Evolutionary conservation across 257 asterid genomes (phyloP).

Genomic region (Nicotiana tabacum): DNA sequence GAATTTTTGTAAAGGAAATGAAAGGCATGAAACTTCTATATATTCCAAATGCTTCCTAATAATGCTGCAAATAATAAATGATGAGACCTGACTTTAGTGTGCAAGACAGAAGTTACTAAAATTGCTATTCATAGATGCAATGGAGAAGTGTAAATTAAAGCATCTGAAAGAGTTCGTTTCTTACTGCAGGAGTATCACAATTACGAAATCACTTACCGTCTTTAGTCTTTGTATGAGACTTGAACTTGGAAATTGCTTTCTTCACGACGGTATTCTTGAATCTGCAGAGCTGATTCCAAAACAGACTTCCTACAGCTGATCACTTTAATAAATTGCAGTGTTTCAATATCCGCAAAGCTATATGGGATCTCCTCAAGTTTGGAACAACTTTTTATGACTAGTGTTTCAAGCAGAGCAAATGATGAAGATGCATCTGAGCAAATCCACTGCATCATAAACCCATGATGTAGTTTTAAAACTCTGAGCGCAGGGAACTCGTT

Average conservation of each 20-base stretch:
- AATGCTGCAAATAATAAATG: background rate
- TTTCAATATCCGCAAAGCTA: rapidly evolving
- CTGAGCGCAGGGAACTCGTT: rapidly evolving
- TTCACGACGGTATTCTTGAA: background rate
- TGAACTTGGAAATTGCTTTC: background rate
- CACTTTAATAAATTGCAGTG: background rate
- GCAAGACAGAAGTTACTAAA: background rate
- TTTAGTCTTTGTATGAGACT: background rate
- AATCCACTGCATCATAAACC: background rate
- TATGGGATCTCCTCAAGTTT: background rate
- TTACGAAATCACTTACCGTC: background rate
- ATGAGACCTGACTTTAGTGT: background rate
- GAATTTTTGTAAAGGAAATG: background rate
- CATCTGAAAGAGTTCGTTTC: too few species aligned
- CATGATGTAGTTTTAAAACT: background rate
- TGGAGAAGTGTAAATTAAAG: background rate
- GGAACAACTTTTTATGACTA: background rate
- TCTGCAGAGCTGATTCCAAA: background rate
- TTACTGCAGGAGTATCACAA: background rate
- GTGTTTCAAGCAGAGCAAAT: rapidly evolving
- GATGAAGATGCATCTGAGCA: background rate
- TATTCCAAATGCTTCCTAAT: background rate
- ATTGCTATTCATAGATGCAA: background rate
- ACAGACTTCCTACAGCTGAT: background rate
- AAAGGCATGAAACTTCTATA: background rate